Conservation (phyloP, 768 basidiomycete species). For the Boletus pseudopeckii region DNA sequence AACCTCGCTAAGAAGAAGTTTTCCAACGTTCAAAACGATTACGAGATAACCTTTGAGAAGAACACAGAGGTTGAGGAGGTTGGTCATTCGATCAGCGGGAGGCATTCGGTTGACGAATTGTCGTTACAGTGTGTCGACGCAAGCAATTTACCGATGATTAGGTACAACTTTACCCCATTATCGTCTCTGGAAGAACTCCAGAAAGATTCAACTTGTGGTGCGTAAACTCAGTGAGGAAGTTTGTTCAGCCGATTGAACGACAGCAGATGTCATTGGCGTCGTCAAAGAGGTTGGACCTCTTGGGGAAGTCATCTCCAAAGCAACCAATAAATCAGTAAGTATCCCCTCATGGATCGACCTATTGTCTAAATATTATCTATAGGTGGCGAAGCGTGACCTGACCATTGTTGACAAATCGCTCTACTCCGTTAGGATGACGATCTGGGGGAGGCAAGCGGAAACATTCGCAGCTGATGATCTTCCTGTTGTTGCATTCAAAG, state of each 20-base stretch:
- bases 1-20: conserved; percentile 98
- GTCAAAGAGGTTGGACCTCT: conserved; percentile 75
- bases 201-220: conserved; percentile 86
- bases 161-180: conserved; percentile 77
- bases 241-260: neutral
- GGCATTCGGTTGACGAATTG: conserved; percentile 3
- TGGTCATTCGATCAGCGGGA: conserved; percentile 14
- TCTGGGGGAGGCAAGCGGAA: conserved; percentile 97
- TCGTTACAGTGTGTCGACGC: conserved; percentile 73
- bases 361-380: conserved; percentile 3
- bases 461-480: conserved; percentile 55
- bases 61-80: conserved; percentile 86
- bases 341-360: neutral
- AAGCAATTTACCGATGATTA: conserved; percentile 71
- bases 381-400: conserved; percentile 89
- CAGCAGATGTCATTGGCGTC: conserved; percentile 79
- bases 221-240: conserved; percentile 19
- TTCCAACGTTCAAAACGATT: conserved; percentile 84
- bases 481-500: conserved; percentile 89
- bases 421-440: conserved; percentile 76
- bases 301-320: conserved; percentile 70
- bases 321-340: conserved; percentile 56
- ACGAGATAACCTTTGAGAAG: conserved; percentile 85
- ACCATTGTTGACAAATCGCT: conserved; percentile 82
- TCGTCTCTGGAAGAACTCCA: conserved; percentile 54